phyloP scores from a whole-genome alignment of 768 basidiomycete species.

The Gymnopilus dilepis region DNA sequence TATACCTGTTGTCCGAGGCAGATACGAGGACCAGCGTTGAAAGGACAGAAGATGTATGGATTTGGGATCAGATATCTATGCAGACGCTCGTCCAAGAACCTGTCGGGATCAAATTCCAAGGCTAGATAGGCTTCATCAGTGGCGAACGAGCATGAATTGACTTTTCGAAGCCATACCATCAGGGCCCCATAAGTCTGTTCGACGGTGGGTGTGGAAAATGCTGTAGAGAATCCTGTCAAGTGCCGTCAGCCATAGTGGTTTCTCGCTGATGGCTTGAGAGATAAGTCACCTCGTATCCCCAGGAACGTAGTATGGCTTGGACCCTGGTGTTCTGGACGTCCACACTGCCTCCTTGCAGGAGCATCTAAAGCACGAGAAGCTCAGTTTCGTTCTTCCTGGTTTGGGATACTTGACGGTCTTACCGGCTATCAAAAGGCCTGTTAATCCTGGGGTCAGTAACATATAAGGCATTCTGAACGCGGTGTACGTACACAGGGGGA shows the following conservation, averaged over 20 bases:
- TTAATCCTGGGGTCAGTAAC: no score
- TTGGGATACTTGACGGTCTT: neutral
- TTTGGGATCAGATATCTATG: constrained; percentile 60
- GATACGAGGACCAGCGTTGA: constrained; percentile 71
- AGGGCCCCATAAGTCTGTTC: constrained; percentile 57
- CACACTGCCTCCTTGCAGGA: constrained; percentile 18
- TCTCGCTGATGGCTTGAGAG: neutral
- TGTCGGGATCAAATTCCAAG: constrained; percentile 63
- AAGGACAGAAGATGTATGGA: constrained; percentile 73
- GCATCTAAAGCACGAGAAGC: neutral
- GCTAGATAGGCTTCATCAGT: constrained; percentile 32
- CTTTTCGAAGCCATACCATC: constrained; percentile 43
- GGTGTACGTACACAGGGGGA: constrained; percentile 36
- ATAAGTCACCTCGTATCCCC: constrained; percentile 44
- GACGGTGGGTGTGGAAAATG: constrained; percentile 54
- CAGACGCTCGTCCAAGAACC: constrained; percentile 63
- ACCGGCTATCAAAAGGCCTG: constrained; percentile 23
- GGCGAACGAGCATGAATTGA: neutral
- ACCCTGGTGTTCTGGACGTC: constrained; percentile 25
- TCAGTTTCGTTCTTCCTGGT: no score
- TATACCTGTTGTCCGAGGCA: constrained; percentile 52
- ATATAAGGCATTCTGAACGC: no score
- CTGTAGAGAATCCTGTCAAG: constrained; percentile 29
- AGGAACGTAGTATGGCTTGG: constrained; percentile 29
- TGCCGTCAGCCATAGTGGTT: neutral